Evolutionary conservation across 2,329 filamentous ascomycete species (phyloP).

Genomic region (Trichoderma koningii): DNA sequence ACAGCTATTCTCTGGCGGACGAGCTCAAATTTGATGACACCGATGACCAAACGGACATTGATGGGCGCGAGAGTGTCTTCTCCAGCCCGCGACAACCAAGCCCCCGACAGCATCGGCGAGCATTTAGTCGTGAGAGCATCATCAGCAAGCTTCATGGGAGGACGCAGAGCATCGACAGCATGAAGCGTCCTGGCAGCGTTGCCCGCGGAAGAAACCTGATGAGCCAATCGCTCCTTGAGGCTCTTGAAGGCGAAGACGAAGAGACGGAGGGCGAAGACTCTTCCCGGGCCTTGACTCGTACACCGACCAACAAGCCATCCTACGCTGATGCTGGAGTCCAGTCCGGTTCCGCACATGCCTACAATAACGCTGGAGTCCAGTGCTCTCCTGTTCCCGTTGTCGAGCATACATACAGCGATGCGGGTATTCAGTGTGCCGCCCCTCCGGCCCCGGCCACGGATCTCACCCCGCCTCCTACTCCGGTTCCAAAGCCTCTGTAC

Average conservation of each 20-base stretch:
- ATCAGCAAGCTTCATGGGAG: constrained; percentile 52
- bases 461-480: background rate
- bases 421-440: constrained; percentile 5
- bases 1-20: constrained; percentile 80
- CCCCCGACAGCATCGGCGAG: constrained; percentile 51
- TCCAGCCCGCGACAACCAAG: constrained; percentile 52
- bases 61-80: constrained; percentile 65
- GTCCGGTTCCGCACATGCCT: constrained; percentile 44
- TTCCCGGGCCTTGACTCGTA: constrained; percentile 36
- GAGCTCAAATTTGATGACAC: constrained; percentile 88
- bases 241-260: constrained; percentile 57
- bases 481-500: constrained; percentile 37
- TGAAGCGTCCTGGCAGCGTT: constrained; percentile 57
- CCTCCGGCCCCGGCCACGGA: background rate
- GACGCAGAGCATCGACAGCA: constrained; percentile 61
- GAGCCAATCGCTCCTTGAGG: constrained; percentile 58
- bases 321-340: constrained; percentile 81
- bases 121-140: constrained; percentile 60
- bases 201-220: constrained; percentile 51
- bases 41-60: constrained; percentile 68
- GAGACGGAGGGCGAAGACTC: constrained; percentile 39
- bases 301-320: constrained; percentile 43
- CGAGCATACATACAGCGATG: constrained; percentile 7
- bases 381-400: constrained; percentile 4
- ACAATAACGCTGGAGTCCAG: constrained; percentile 7